Base-by-base conservation (phyloP, 306 rosid species). In the Prinsepia uniflora region DNA sequence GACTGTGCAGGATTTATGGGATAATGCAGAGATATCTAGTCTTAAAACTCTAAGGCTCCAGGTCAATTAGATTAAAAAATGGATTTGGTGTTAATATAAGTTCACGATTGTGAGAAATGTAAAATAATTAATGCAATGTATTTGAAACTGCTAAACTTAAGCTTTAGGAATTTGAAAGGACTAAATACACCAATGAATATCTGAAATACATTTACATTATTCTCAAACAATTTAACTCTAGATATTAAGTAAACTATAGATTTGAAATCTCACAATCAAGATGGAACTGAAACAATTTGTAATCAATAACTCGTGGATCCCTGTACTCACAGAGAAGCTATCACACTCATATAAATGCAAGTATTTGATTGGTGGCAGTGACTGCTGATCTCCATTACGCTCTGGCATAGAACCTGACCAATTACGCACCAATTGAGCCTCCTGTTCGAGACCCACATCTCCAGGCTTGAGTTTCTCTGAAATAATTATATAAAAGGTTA, bases 381-480 rank as follows among this genome's bases (percentile, higher is more conserved):
- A 68, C 65, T 80, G 96, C 68, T 66, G 87, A 72, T 73, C 73
- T 72, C 93, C 96, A 58, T 90, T 86, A 42, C 72, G 70, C 73
- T 88, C 97, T 54, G 17, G 79, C 59, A 71, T 63, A 60, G 82
- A 72, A 61, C 79, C 83, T 40, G 89, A 62, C 98, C 97, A 94
- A 78, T 74, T 89, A 19, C 92, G 94, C 70, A 87, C 97, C 65
- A 86, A 67, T 65, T 94, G 98, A 47, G 98, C 96, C 82, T 94
- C 96, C 82, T 90, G 89, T 76, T 90, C 98, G 34, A 94, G 96
- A 72, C 97, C 98, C 59, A 90, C 95, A 75, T 94, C 98, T 52
- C 86, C 81, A 64, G 98, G 98, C 89, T 89, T 94, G 78, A 94
- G 80, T 89, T 84, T 94, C 73, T 94, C 98, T 94, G 97, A 70